Conservation (phyloP, 2,329 filamentous ascomycete genomes). For the Aspergillus melleus region DNA sequence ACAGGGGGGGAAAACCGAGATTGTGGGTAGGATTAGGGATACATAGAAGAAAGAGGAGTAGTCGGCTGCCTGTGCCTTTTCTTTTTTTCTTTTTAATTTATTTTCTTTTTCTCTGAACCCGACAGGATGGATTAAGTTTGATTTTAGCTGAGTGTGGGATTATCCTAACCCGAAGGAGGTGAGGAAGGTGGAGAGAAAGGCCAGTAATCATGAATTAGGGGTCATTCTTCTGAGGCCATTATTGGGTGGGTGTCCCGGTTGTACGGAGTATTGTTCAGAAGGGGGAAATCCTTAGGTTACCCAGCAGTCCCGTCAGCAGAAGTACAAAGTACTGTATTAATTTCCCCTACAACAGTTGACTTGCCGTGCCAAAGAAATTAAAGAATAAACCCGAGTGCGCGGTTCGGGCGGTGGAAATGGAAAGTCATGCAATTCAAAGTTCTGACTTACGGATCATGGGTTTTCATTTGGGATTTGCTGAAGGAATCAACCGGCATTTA, state of each 20-base stretch:
- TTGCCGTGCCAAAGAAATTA: too few species aligned
- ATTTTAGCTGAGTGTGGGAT: constrained; percentile 32
- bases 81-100: too few species aligned
- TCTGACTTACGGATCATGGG: background rate
- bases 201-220: constrained; percentile 1
- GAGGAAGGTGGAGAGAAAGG: constrained; percentile 2
- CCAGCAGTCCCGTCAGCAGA: background rate
- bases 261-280: background rate
- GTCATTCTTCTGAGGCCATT: background rate
- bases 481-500: background rate
- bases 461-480: background rate
- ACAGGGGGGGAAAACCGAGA: background rate
- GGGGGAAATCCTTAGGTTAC: background rate
- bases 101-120: constrained; percentile 23
- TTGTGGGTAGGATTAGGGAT: constrained; percentile 9
- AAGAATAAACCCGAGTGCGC: constrained; percentile 9
- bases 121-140: constrained; percentile 40
- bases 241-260: background rate
- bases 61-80: constrained; percentile 11
- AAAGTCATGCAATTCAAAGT: background rate
- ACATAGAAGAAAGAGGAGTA: constrained; percentile 1
- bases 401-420: constrained; percentile 14
- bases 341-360: background rate
- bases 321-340: background rate
- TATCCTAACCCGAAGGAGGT: constrained; percentile 27